Percentiles rank a stretch among this genome's conserved stretches.
phyloP scores from a whole-genome alignment of 352 stramenopile genomes.

The Globisporangium iwayamae region DNA sequence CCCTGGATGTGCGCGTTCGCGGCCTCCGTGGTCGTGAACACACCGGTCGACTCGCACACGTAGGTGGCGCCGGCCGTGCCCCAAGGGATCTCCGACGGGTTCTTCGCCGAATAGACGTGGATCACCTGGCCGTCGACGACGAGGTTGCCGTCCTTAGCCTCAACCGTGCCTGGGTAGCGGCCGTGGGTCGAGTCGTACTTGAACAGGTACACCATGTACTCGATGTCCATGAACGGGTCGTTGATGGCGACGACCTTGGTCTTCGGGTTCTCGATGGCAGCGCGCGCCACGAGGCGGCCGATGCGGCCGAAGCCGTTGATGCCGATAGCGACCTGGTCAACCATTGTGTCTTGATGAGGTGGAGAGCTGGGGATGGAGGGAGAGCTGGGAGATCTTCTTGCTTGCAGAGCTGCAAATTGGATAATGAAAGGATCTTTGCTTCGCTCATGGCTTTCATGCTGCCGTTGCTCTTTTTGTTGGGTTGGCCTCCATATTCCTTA shows the following conservation, averaged over 20 bases:
- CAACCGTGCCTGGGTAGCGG: conserved; percentile 85
- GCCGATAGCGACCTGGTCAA: conserved; percentile 40
- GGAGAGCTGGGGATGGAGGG: neutral
- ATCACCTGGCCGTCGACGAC: conserved; percentile 45
- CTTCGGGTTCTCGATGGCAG: conserved; percentile 50
- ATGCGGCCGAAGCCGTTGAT: conserved; percentile 62
- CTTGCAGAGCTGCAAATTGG: conserved; percentile 28
- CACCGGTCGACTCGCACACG: conserved; percentile 95
- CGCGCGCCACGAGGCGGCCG: conserved; percentile 42
- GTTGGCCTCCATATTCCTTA: neutral
- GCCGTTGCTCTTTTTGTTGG: conserved; percentile 4
- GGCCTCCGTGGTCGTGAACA: conserved; percentile 91
- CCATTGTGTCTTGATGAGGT: conserved; percentile 18
- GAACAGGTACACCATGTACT: conserved; percentile 90
- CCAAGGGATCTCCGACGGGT: conserved; percentile 76
- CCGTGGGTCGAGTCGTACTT: conserved; percentile 98
- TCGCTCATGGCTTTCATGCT: neutral
- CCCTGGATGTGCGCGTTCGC: conserved; percentile 84
- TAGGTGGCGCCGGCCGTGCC: conserved; percentile 84
- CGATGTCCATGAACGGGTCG: conserved; percentile 58
- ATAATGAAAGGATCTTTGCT: conserved; percentile 21
- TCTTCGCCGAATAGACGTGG: conserved; percentile 36
- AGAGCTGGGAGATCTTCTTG: conserved; percentile 13
- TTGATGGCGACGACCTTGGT: conserved; percentile 52
- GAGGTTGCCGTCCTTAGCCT: conserved; percentile 81